phyloP scores from a whole-genome alignment of 1,284 basidiomycete species.

The Tremellales sp. region DNA sequence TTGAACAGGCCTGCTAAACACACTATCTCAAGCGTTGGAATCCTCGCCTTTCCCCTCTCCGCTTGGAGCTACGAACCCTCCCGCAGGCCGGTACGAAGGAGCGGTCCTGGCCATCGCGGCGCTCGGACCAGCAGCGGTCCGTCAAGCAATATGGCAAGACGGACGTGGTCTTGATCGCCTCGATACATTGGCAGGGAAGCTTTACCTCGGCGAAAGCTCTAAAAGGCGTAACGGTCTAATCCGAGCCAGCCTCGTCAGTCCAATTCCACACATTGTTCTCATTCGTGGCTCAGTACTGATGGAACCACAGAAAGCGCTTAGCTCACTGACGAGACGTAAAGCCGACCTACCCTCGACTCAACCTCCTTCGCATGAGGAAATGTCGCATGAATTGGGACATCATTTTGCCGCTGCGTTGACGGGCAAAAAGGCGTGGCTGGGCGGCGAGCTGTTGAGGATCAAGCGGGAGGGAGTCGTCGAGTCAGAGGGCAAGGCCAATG shows the following conservation, averaged over 20 bases:
- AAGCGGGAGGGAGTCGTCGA: background rate
- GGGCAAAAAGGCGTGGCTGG: background rate
- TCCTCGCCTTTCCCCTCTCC: conserved; percentile 42
- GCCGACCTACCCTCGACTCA: background rate
- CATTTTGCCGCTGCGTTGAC: background rate
- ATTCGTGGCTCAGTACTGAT: background rate
- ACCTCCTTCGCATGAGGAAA: background rate
- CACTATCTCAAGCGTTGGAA: conserved; percentile 73
- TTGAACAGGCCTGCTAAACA: conserved; percentile 84
- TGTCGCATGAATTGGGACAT: background rate
- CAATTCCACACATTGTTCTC: background rate
- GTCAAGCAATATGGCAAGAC: conserved; percentile 59
- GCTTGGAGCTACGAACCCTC: conserved; percentile 31
- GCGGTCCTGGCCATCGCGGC: conserved; percentile 77
- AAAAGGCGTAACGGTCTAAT: conserved; percentile 31
- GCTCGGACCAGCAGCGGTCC: conserved; percentile 75
- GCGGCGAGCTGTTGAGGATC: background rate
- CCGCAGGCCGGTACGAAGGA: conserved; percentile 71
- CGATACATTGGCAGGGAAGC: conserved; percentile 26
- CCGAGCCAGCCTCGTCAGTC: conserved; percentile 26
- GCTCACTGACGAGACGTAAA: background rate
- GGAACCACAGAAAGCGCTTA: background rate
- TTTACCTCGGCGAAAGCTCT: conserved; percentile 28
- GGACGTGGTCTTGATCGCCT: conserved; percentile 26
- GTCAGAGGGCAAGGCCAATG: background rate